Percentiles rank a stretch among this genome's conserved stretches.
These are phyloP conservation scores for Pseudozyma sp. DNA, from an alignment of 1,284 basidiomycete species.

Conservation along the genomic window DNA sequence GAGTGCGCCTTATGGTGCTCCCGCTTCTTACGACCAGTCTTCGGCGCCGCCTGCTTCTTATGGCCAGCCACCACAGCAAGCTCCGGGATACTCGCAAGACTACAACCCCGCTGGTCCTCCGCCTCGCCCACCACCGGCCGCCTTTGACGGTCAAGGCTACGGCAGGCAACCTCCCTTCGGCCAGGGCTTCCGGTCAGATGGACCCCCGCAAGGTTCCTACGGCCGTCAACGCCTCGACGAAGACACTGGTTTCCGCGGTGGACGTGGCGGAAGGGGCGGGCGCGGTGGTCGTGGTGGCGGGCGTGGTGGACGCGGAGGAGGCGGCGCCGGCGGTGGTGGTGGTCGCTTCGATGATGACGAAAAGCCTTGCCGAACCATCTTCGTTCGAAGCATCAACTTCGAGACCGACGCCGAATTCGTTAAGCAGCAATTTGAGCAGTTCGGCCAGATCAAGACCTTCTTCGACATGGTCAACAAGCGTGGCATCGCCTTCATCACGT, in stretches of 20 bases:
- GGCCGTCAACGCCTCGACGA: slow-evolving; percentile 24
- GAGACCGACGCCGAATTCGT: slow-evolving; percentile 41
- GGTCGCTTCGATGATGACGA: slow-evolving; percentile 73
- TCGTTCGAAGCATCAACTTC: slow-evolving; percentile 82
- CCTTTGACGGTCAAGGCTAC: slow-evolving; percentile 20
- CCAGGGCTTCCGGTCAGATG: slow-evolving; percentile 18
- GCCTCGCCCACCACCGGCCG: slow-evolving; percentile 10
- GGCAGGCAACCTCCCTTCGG: slow-evolving; percentile 15
- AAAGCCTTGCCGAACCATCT: slow-evolving; percentile 91
- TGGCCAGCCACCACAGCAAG: slow-evolving; percentile 19
- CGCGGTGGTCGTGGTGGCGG: slow-evolving; percentile 27
- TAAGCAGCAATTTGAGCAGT: slow-evolving; percentile 86
- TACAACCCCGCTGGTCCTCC: slow-evolving; percentile 14
- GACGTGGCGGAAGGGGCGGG: slow-evolving; percentile 20
- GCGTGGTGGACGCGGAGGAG: slow-evolving; percentile 26
- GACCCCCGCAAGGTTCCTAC: slow-evolving; percentile 16
- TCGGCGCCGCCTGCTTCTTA: slow-evolving; percentile 16
- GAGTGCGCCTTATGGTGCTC: slow-evolving; percentile 18
- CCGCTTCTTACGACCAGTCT: slow-evolving; percentile 19
- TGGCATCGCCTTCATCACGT: slow-evolving; percentile 97
- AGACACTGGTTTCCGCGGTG: slow-evolving; percentile 26
- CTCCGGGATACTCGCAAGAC: slow-evolving; percentile 20
- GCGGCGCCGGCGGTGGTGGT: slow-evolving; percentile 26
- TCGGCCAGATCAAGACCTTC: slow-evolving; percentile 95
- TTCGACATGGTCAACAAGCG: slow-evolving; percentile 92